Percentiles rank a stretch among this genome's conserved stretches.
These are phyloP conservation scores for Paecilomyces sp. DNA, from an alignment of 2,329 filamentous ascomycete species.

Conservation along the genomic window DNA sequence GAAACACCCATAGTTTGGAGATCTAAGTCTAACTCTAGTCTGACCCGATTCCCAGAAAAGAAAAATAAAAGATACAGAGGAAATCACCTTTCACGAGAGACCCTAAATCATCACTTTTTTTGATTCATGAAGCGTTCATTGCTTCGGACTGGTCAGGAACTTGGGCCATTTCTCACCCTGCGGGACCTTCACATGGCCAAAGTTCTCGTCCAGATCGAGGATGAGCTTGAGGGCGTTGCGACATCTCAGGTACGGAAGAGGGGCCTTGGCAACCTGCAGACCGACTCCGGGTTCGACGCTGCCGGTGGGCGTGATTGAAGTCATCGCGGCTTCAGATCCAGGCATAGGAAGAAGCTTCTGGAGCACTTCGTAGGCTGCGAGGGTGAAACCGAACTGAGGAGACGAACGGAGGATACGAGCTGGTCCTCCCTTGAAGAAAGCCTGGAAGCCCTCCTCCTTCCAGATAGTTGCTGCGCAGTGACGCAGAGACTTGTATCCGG, in stretches of 20 bases:
- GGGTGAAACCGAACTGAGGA: constrained; percentile 95
- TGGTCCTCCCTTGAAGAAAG: constrained; percentile 98
- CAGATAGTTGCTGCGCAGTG: constrained; percentile 79
- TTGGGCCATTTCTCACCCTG: constrained; percentile 32
- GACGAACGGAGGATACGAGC: constrained; percentile 92
- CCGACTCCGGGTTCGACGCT: constrained; percentile 58
- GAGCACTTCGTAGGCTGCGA: constrained; percentile 89
- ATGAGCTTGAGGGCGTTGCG: constrained; percentile 94
- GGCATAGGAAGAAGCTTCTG: constrained; percentile 76
- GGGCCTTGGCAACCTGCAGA: constrained; percentile 56
- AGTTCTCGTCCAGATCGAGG: constrained; percentile 87
- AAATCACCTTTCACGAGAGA: constrained; percentile 6
- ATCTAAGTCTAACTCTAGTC: constrained; percentile 16
- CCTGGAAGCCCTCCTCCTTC: constrained; percentile 86
- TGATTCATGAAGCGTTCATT: constrained; percentile 10
- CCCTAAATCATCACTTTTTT: constrained; percentile 8
- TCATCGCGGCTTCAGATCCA: constrained; percentile 44
- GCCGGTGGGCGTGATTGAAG: constrained; percentile 50
- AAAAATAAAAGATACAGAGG: neutral
- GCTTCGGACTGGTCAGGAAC: constrained; percentile 23
- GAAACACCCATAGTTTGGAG: constrained; percentile 7
- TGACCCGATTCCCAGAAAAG: neutral
- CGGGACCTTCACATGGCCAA: constrained; percentile 65
- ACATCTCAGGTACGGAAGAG: constrained; percentile 63
- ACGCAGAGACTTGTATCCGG: constrained; percentile 74